Evolutionary conservation across 2,329 filamentous ascomycete genomes (phyloP), one percentile per base, ranked within the genome.

Genomic region (Talaromyces sp.): DNA sequence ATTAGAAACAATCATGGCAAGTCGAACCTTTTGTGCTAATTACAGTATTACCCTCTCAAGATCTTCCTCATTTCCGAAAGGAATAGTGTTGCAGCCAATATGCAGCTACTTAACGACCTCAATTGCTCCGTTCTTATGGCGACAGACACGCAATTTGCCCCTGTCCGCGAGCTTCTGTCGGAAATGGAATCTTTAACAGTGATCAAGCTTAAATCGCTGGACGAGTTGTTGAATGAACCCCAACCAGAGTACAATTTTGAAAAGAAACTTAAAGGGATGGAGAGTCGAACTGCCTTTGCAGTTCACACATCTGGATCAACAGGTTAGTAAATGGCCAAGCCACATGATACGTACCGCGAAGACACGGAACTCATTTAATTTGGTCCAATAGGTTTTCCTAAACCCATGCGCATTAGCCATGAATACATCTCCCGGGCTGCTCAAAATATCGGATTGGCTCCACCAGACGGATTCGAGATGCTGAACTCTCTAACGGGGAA

Each of bases 271-370:
- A 13, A 31, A 13, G 60, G 24, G 6, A 33, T 54, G 60, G 14
- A 13, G 54, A 62, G 7, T 24, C 27, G 54, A 27, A 35, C 60
- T 31, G 60, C 60, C 9, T 62, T 62, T 54, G 35, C 37, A 4
- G 48, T 62, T 24, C 60, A 62, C 22, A 62, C 60, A 16, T 62
- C 60, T 33, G 60, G 60, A 8, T 62, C 60, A 19, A 62, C 60
- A 31, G 60, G 60, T 62, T 2, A 62, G 60, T 54, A 31, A 3
- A 41, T 11, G 22, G 1, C 22, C 22, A 48, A 1, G 13, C 45
- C 16, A 43, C 3, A 19, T 43, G 9, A 27, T 14, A 14, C 1
- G 45, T 48, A 48, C 43, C 19, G 13, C n/a, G 43, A 14, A 19
- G 10, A 27, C 4, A 27, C 45, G 2, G 27, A 2, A 50, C 10